Base-by-base conservation (phyloP, 495 filamentous ascomycete species). In the Evansstolkia leycettana region DNA sequence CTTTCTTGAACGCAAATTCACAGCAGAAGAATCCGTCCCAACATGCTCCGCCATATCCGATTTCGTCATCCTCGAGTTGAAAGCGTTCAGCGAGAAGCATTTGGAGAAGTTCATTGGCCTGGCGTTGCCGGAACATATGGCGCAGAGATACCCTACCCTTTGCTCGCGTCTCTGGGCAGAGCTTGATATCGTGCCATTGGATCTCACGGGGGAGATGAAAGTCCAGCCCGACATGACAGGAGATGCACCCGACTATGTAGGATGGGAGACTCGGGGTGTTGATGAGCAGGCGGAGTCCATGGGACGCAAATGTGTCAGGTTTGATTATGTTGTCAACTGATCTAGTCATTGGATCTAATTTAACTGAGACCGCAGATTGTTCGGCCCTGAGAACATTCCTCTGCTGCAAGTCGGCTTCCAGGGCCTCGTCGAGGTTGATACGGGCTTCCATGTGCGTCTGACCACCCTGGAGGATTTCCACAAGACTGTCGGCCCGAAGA, bases 221-320 rank as follows among this genome's bases (percentile, higher is more conserved):
- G 2, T 37, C 52, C 1, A 45, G 31, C 48, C 32, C 1, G 39
- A 36, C 41, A 36, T 28, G 37, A 39, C 23, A 28, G 38, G 13
- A 24, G 38, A 17, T 16, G 44, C 11, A 12, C 29, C 23, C 24
- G 30, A 29, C 5, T 28, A 10, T 14, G 25, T 17, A 0, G 20
- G 39, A 49, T 70, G 70, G 68, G 60, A 72, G 25, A 51, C 57
- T 5, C 75, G 73, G 43, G 55, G 68, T 25, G 69, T 85, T 9
- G 85, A 88, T 41, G 85, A 93, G 48, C 80, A 89, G 54, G 83
- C 85, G 2, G 85, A 93, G 47, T 82, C 82, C 0, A 83, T 89
- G 74, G 79, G 76, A 2, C 69, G 84, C 18, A 89, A 88, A 62
- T 85, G 80, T 49, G 70, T 85, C 28, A 72, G 78, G 76, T 80